Base-by-base conservation (phyloP, 495 filamentous ascomycete species). In the Cairneyella variabilis region DNA sequence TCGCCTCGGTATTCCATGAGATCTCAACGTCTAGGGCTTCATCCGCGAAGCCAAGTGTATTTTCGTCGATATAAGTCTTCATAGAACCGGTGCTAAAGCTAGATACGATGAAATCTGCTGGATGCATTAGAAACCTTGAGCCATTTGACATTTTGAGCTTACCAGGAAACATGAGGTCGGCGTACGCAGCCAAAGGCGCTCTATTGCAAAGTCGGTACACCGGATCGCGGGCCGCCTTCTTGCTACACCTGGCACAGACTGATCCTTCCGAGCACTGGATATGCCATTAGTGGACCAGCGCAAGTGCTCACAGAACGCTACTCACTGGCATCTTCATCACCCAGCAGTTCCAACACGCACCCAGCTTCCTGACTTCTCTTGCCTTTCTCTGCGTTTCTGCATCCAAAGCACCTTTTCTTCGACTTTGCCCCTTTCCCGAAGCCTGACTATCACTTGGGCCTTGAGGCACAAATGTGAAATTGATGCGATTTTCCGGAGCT, bases 291-390 rank as follows among this genome's bases (percentile, higher is more conserved):
- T 50, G 14, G 16, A 28, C 9, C n/a, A n/a, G n/a, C n/a, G n/a
- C n/a, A n/a, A n/a, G n/a, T n/a, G n/a, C n/a, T n/a, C n/a, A n/a
- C n/a, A n/a, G n/a, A n/a, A n/a, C n/a, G n/a, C n/a, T n/a, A n/a
- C 56, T 54, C 17, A 54, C 56, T 1, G 58, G 53, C 9, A 61
- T 48, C 40, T 61, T 61, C 58, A 57, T 40, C 4, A 40, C 54
- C 54, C 58, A 61, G 21, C 58, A 61, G 39, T 57, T 53, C 58
- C 58, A 61, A 21, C 54, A 61, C 6, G 58, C 58, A 27, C 54
- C 50, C 21, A 53, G 36, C 41, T 54, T 57, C 21, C 58, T 51
- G 14, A 57, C 37, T 20, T 54, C 43, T 48, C 54, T 54, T 16
- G 50, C 58, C 10, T 61, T 57, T 28, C 30, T 38, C 18, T 44